These are phyloP conservation scores for Pseudofabraea citricarpa DNA, from an alignment of 2,329 filamentous ascomycete species.

Conservation along the genomic window DNA sequence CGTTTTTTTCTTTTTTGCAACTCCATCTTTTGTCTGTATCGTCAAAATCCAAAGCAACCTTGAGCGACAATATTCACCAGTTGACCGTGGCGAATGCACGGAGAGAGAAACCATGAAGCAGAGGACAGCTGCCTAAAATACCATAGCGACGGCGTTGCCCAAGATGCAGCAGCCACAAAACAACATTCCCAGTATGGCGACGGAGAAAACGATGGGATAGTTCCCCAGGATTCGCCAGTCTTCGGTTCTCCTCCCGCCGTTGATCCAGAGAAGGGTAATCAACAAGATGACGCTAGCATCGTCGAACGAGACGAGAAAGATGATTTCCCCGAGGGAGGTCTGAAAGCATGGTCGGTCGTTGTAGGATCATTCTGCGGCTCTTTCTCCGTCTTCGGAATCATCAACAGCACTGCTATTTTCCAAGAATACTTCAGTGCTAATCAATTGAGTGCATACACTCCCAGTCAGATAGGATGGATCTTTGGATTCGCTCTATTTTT, in stretches of 20 bases:
- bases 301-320: constrained; percentile 19
- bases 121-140: constrained; percentile 38
- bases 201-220: constrained; percentile 4
- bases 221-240: constrained; percentile 3
- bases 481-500: constrained; percentile 64
- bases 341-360: constrained; percentile 61
- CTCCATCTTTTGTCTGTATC: neutral
- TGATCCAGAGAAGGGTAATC: constrained; percentile 10
- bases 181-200: constrained; percentile 13
- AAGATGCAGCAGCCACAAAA: constrained; percentile 1
- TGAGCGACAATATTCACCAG: no score
- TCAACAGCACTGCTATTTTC: constrained; percentile 58
- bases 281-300: constrained; percentile 7
- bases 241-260: neutral
- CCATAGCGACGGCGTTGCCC: constrained; percentile 10
- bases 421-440: constrained; percentile 57
- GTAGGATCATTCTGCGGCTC: constrained; percentile 60
- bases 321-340: constrained; percentile 62
- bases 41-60: no score
- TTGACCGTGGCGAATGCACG: constrained; percentile 30
- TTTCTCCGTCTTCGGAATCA: constrained; percentile 55
- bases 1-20: neutral
- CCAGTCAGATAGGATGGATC: constrained; percentile 49
- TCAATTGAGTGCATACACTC: constrained; percentile 52
- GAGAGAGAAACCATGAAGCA: constrained; percentile 25